Base-by-base conservation (phyloP, 805 yeast species). In the Candida oleophila region DNA sequence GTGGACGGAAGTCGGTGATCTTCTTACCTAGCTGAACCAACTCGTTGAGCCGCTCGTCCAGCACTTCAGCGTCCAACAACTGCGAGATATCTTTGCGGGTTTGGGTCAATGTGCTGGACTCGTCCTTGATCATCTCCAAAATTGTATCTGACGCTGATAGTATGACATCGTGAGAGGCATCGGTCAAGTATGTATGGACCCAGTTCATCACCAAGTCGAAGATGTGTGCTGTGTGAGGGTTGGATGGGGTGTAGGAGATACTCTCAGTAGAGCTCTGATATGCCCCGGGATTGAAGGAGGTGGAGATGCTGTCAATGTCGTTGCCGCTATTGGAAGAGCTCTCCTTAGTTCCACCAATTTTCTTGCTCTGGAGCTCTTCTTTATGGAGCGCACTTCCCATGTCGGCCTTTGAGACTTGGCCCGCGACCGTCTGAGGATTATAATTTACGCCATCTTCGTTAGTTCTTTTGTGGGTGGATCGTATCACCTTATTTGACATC, bases 401-500 rank as follows among this genome's bases (percentile, higher is more conserved):
- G 42, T 89, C 95, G 34, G 74, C 70, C 45, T 79, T 68, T 3
- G 81, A 66, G n/a, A 91, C 73, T 49, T 75, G 80, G 3, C 96
- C 96, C 8, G 71, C 78, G 59, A 90, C 68, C 0, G 95, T 82
- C 47, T 81, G 81, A 0, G 97, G 96, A 40, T 77, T 81, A 2
- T 85, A 81, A 48, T 60, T 59, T 12, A 70, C 60, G 20, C 77
- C 82, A 3, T 78, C 80, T 43, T 74, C 80, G 41, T 50, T 44
- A 56, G 61, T 14, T 56, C 55, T 7, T 19, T 15, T 21, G 71
- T 72, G 41, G 64, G 70, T 38, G 71, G 59, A 39, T 62, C 66
- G 49, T 59, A 83, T 73, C 50, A 88, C 92, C 69, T 83, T 83
- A 55, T 83, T 86, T 43, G 95, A 77, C 90, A 88, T 85, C 59